phyloP scores from a whole-genome alignment of 116 monocot species.

The Cymodocea nodosa region DNA sequence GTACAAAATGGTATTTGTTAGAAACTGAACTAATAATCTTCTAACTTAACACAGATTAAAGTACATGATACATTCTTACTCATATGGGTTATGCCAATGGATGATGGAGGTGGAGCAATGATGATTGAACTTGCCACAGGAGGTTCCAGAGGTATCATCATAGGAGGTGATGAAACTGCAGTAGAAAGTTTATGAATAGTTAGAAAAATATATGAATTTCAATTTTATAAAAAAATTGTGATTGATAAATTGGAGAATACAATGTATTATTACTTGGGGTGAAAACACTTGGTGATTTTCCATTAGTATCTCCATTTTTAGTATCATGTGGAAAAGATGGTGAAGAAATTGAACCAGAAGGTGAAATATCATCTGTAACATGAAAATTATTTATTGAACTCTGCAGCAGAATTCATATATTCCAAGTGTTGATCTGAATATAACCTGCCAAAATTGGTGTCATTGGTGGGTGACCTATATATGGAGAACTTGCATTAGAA shows the following conservation, averaged over 20 bases:
- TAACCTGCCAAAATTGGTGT: constrained; percentile 1
- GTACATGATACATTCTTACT: too few relatives aligned
- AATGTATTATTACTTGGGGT: neutral
- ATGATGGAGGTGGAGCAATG: constrained; percentile 1
- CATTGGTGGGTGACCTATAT: neutral
- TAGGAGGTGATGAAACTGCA: constrained; percentile 7
- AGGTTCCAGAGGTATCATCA: neutral
- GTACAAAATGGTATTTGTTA: neutral
- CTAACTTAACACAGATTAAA: too few relatives aligned
- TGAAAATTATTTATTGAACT: neutral
- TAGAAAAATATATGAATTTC: too few relatives aligned
- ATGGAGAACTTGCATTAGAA: constrained; percentile 6
- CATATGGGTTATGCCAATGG: neutral
- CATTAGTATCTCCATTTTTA: neutral
- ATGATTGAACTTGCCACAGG: neutral
- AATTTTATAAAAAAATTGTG: too few relatives aligned
- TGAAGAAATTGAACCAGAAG: constrained; percentile 6
- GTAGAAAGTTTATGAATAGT: neutral
- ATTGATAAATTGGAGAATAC: neutral
- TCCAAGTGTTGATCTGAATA: too few relatives aligned
- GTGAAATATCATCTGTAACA: constrained; percentile 1
- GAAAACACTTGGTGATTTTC: neutral
- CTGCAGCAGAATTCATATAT: too few relatives aligned
- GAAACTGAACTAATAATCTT: neutral
- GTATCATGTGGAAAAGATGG: neutral